Evolutionary conservation across 2,329 filamentous ascomycete species (phyloP).

Genomic region (Colletotrichum sp.): DNA sequence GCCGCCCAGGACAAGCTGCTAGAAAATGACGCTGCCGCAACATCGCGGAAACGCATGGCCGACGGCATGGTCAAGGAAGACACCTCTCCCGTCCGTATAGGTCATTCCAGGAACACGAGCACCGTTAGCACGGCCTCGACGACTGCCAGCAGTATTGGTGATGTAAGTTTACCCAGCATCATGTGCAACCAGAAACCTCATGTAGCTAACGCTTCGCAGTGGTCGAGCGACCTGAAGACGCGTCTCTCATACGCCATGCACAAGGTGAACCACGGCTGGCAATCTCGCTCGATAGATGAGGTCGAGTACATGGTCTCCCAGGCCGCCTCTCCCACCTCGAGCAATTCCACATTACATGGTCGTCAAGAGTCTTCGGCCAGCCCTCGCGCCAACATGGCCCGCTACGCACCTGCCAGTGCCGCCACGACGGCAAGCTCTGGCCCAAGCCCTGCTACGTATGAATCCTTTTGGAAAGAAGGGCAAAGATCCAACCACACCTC

Average conservation of each 20-base stretch:
- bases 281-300: conserved; percentile 77
- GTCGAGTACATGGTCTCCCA: conserved; percentile 77
- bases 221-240: conserved; percentile 80
- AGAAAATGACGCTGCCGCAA: conserved; percentile 32
- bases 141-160: conserved; percentile 74
- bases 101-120: conserved; percentile 76
- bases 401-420: conserved; percentile 10
- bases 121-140: conserved; percentile 66
- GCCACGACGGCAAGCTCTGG: conserved; percentile 28
- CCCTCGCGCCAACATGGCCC: conserved; percentile 38
- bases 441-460: conserved; percentile 34
- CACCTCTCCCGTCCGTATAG: conserved; percentile 52
- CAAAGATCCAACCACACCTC: conserved; percentile 20
- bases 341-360: conserved; percentile 59
- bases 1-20: conserved; percentile 56
- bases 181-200: too few relatives aligned
- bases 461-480: conserved; percentile 48
- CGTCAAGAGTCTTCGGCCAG: conserved; percentile 59
- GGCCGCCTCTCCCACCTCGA: conserved; percentile 66
- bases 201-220: conserved; percentile 47
- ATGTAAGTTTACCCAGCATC: conserved; percentile 58
- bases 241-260: conserved; percentile 92
- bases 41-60: conserved; percentile 75
- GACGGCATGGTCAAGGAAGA: conserved; percentile 73
- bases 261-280: conserved; percentile 91